Evolutionary conservation across 2,329 filamentous ascomycete species (phyloP).

Genomic region (Diaporthe citrichinensis): DNA sequence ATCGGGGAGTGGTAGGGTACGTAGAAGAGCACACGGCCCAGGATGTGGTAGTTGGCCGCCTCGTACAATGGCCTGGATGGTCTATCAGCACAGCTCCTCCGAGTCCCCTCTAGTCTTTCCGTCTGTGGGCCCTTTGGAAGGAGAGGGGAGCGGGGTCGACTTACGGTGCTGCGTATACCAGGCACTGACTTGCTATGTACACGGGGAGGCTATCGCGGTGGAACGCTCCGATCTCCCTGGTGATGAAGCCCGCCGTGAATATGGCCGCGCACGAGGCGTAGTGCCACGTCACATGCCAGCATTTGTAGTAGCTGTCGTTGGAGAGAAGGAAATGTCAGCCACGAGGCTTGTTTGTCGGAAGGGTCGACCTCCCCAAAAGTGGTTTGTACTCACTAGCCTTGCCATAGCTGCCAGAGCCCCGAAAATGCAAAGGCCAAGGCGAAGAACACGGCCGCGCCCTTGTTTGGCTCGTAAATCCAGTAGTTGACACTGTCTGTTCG

Average conservation of each 20-base stretch:
- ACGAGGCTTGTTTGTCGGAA: neutral
- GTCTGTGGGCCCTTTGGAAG: neutral
- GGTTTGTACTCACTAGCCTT: constrained; percentile 59
- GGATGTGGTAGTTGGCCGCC: constrained; percentile 74
- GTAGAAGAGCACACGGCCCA: constrained; percentile 73
- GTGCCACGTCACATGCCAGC: constrained; percentile 64
- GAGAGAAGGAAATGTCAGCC: constrained; percentile 14
- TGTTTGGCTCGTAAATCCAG: constrained; percentile 64
- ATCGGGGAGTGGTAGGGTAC: constrained; percentile 71
- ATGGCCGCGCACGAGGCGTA: constrained; percentile 62
- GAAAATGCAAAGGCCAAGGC: constrained; percentile 56
- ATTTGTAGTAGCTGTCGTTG: constrained; percentile 57
- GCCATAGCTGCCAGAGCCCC: constrained; percentile 57
- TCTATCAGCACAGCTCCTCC: constrained; percentile 2
- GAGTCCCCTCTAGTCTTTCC: neutral
- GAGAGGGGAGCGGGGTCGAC: no score
- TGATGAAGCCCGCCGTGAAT: constrained; percentile 65
- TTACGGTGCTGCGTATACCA: constrained; percentile 54
- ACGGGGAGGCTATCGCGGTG: constrained; percentile 58
- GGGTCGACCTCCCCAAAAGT: neutral
- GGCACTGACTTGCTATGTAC: constrained; percentile 57
- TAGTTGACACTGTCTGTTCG: constrained; percentile 54
- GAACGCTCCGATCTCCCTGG: constrained; percentile 63
- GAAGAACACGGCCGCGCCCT: constrained; percentile 64
- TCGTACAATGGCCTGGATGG: constrained; percentile 69